Conservation (phyloP, 441 rosid genomes). For the Aleurites moluccanus region DNA sequence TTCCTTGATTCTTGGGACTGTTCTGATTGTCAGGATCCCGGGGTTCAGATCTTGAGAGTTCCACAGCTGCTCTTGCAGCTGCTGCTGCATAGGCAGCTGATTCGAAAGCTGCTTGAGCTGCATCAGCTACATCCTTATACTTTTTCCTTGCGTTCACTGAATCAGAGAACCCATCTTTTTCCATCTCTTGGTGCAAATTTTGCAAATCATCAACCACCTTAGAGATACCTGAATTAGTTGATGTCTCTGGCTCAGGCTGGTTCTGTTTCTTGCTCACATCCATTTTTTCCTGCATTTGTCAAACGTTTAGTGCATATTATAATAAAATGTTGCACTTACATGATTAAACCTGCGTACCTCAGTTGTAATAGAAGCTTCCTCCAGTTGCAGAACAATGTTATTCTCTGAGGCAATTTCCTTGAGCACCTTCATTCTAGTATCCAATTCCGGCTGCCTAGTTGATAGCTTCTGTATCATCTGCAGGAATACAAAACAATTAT, state of each 20-base stretch:
- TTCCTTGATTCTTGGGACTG: conserved; percentile 23
- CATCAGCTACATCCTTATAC: conserved; percentile 90
- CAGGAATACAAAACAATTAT: conserved; percentile 6
- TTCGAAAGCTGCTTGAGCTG: conserved; percentile 94
- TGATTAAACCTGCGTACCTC: conserved; percentile 42
- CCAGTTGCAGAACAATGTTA: conserved; percentile 53
- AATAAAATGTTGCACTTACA: not conserved
- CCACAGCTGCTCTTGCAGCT: conserved; percentile 94
- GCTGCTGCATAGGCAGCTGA: conserved; percentile 88
- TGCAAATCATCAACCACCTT: conserved; percentile 20
- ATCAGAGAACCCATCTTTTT: conserved; percentile 47
- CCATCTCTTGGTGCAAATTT: conserved; percentile 13
- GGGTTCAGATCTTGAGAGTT: conserved; percentile 67
- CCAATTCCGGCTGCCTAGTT: conserved; percentile 64
- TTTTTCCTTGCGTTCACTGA: conserved; percentile 48
- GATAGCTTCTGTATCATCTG: conserved; percentile 86
- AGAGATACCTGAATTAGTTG: conserved; percentile 17
- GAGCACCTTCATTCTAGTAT: conserved; percentile 57
- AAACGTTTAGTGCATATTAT: not conserved
- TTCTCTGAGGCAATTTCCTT: conserved; percentile 75
- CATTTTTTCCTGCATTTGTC: conserved; percentile 44
- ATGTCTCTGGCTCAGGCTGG: conserved; percentile 19
- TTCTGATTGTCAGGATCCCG: conserved; percentile 43
- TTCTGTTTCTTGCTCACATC: conserved; percentile 29
- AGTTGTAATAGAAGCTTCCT: conserved; percentile 33